Base-by-base conservation (phyloP, 768 basidiomycete genomes). In the Termitomyces sp. region DNA sequence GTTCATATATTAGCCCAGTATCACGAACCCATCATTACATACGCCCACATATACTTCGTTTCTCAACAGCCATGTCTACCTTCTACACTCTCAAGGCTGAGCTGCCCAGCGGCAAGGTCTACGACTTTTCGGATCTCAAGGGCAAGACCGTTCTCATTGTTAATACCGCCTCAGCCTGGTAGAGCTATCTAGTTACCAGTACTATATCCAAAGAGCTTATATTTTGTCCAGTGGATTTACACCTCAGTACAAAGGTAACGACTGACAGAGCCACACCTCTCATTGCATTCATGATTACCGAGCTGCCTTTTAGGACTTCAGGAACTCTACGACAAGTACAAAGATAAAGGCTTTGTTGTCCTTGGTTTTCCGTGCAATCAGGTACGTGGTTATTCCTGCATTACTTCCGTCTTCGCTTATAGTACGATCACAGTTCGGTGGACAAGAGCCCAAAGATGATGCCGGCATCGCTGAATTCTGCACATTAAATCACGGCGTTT, bases 331-430 rank as follows among this genome's bases (percentile, higher is more conserved):
- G 80, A 93, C 53, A 89, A 89, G 66, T 88, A 92, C 75, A 85
- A 88, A 66, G 85, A 86, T 50, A 73, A 79, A 53, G 90, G 78
- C 6, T 77, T 96, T 44, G 78, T 85, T 48, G 82, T 97, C 54
- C 78, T 97, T 50, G 93, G 93, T 2, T 96, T 96, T 77, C 95
- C 95, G 11, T 93, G 86, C 71, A 92, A 95, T 66, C 93, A 90
- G 69, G 87, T 87, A 54, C 38, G 70, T 30, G 30, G 37, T 2
- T 17, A 37, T 37, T 17, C 35, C 35, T 6, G 15, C 0, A 6
- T 5, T 37, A 17, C 15, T 37, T 37, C 35, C 17, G 19, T 14
- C 10, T 26, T 34, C 15, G 41, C 26, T 46, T 43, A 53, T 10
- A 32, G 35, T n/a, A 3, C 28, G 26, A 48, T 35, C 2, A 42